phyloP scores from a whole-genome alignment of 192 early-diverging fungal genomes.

The Backusella tuberculispora region DNA sequence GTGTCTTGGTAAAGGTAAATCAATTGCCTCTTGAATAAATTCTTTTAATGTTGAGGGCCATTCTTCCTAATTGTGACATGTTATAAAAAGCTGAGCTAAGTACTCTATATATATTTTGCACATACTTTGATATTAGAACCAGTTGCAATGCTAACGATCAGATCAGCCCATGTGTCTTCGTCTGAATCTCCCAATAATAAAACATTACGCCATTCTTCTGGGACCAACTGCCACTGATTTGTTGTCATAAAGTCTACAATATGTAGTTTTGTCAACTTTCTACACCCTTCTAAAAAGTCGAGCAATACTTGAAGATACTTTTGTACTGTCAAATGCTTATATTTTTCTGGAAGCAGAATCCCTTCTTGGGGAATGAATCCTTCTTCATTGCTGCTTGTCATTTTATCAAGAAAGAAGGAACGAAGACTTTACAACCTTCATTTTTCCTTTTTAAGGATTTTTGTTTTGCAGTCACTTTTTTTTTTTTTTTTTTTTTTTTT shows the following conservation, averaged over 20 bases:
- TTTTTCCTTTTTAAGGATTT: too few species aligned
- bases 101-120: neutral
- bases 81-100: too few species aligned
- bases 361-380: neutral
- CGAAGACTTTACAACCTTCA: neutral
- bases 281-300: constrained; percentile 27
- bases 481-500: neutral
- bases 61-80: neutral
- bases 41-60: constrained; percentile 21
- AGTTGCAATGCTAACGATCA: constrained; percentile 22
- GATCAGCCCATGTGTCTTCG: constrained; percentile 11
- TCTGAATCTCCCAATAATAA: constrained; percentile 23
- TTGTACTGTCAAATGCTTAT: neutral
- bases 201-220: constrained; percentile 48
- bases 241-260: constrained; percentile 55
- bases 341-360: constrained; percentile 3
- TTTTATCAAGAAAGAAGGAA: neutral
- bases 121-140: constrained; percentile 24
- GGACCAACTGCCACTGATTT: constrained; percentile 51
- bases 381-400: neutral
- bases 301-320: constrained; percentile 28
- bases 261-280: constrained; percentile 28
- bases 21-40: constrained; percentile 13
- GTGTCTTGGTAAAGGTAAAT: constrained; percentile 36
- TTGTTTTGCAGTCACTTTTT: too few species aligned